Percentiles rank a stretch among this genome's conserved stretches.
Conservation (phyloP, 2,329 filamentous ascomycete species). For the Cordyceps fumosorosea region DNA sequence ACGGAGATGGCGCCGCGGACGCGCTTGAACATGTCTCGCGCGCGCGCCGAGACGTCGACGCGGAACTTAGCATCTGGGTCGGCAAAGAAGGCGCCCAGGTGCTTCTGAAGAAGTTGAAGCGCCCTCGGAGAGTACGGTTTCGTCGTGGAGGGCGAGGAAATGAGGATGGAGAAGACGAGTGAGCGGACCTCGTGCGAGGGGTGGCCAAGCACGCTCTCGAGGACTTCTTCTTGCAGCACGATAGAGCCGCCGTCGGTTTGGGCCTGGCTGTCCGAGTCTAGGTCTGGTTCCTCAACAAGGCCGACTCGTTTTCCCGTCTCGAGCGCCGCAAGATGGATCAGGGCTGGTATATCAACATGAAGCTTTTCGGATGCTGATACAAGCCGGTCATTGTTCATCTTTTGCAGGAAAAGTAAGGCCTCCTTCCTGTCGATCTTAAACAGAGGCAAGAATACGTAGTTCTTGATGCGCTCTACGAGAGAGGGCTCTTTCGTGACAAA, state of each 20-base stretch:
- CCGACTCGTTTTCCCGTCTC: slow-evolving; percentile 66
- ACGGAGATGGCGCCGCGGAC: slow-evolving; percentile 60
- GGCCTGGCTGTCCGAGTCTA: slow-evolving; percentile 18
- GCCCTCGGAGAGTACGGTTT: slow-evolving; percentile 60
- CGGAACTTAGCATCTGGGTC: slow-evolving; percentile 84
- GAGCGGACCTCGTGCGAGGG: slow-evolving; percentile 62
- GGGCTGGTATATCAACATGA: slow-evolving; percentile 45
- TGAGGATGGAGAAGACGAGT: slow-evolving; percentile 73
- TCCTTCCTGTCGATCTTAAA: slow-evolving; percentile 52
- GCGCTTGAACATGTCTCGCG: slow-evolving; percentile 70
- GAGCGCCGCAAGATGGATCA: slow-evolving; percentile 60
- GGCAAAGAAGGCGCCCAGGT: slow-evolving; percentile 67
- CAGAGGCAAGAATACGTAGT: slow-evolving; percentile 56
- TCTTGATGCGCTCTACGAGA: slow-evolving; percentile 57
- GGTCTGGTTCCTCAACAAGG: slow-evolving; percentile 57
- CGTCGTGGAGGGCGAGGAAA: slow-evolving; percentile 68
- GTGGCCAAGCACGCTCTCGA: slow-evolving; percentile 48
- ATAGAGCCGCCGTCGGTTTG: slow-evolving; percentile 23
- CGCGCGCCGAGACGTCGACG: slow-evolving; percentile 69
- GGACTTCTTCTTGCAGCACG: slow-evolving; percentile 33
- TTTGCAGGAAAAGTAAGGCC: slow-evolving; percentile 51
- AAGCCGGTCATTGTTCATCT: slow-evolving; percentile 46
- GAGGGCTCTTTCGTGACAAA: slow-evolving; percentile 42
- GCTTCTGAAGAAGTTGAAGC: slow-evolving; percentile 55
- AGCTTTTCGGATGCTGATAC: slow-evolving; percentile 37